Percentiles rank a stretch among this genome's conserved stretches.
Conservation (phyloP, 768 basidiomycete species). For the Russula virescens region DNA sequence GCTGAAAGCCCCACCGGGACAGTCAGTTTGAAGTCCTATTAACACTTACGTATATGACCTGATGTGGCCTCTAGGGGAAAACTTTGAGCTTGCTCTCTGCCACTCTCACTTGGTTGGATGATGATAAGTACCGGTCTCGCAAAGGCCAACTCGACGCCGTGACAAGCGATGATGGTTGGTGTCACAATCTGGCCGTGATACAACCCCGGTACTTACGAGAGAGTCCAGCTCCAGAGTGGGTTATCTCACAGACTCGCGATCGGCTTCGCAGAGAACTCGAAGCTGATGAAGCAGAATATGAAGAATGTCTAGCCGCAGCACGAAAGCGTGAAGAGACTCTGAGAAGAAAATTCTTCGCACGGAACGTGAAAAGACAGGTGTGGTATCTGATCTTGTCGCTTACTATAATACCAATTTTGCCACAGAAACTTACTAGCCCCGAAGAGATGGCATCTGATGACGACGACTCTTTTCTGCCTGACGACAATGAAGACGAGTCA, state of each 20-base stretch:
- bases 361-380: conserved; percentile 59
- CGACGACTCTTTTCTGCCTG: conserved; percentile 14
- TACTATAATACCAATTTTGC: background rate
- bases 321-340: conserved; percentile 56
- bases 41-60: background rate
- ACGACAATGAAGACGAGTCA: conserved; percentile 9
- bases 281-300: conserved; percentile 57
- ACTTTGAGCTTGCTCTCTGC: conserved; percentile 76
- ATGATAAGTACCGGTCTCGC: conserved; percentile 61
- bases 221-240: conserved; percentile 62
- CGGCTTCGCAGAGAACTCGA: conserved; percentile 63
- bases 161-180: conserved; percentile 30
- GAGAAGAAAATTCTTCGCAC: conserved; percentile 47
- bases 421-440: background rate
- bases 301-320: conserved; percentile 52
- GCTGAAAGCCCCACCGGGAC: conserved; percentile 90
- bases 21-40: conserved; percentile 36
- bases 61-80: conserved; percentile 56
- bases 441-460: conserved; percentile 23
- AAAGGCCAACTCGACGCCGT: conserved; percentile 53
- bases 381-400: conserved; percentile 19
- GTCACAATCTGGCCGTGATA: conserved; percentile 16
- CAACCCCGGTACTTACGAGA: background rate
- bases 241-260: conserved; percentile 62
- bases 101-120: conserved; percentile 66